Evolutionary conservation across 495 filamentous ascomycete species (phyloP), one percentile per base, ranked within the genome.

Genomic region (Aspergillus incahuasiensis): DNA sequence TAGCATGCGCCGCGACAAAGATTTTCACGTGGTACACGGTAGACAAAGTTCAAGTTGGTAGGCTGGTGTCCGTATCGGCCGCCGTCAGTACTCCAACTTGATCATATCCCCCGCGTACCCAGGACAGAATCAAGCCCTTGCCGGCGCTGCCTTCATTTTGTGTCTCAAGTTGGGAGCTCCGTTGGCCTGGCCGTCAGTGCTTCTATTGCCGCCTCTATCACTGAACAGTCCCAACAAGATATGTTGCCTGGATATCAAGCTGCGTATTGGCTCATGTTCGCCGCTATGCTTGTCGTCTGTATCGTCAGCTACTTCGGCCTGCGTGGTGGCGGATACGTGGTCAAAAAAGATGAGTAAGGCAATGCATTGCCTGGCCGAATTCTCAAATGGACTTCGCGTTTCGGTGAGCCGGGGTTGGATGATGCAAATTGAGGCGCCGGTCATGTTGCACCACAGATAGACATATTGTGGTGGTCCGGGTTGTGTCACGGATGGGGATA

Each of bases 131-230:
- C 77, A 86, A 52, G 75, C 71, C 0, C 68, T 85, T 2, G 80
- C 81, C 2, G 80, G 82, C 6, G 81, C 77, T 3, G 78, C 85
- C 6, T 83, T 84, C 69, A 84, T 57, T 80, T 76, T 4, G 57
- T 80, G 9, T 56, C 71, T 5, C 80, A 83, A 66, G 68, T 85
- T 49, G 82, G 82, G 1, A 79, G 76, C 25, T 69, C 68, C 9
- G 66, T 84, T 7, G 81, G 82, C 0, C 55, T 83, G 6, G 76
- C 75, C 0, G 61, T 78, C 16, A 72, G 73, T 6, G 76, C 76
- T 12, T 67, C 81, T 24, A 74, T 83, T 44, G 75, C 82, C 0
- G 55, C 63, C 5, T 65, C 63, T 24, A 69, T 81, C 0, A 80
- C 77, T 7, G 59, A 60, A 8, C 65, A 68, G 1, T 16, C 46